A percentile compares a stretch with the other conserved stretches of the same genome.
These are phyloP conservation scores for Carallia brachiata DNA, from an alignment of 345 rosid genomes.

Conservation along the genomic window DNA sequence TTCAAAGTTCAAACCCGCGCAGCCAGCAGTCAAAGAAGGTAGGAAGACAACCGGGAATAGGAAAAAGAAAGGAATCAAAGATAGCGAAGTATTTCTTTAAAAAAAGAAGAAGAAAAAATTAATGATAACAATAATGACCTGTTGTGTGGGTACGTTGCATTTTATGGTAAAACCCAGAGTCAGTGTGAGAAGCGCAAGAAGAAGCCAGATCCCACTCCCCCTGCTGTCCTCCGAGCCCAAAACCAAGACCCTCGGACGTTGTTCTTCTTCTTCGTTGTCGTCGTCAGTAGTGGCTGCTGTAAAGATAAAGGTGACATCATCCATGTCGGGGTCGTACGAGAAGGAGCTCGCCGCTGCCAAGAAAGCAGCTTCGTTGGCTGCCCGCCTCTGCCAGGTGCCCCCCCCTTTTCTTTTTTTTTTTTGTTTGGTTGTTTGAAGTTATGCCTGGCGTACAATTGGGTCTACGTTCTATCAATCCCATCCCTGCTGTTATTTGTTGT, in stretches of 20 bases:
- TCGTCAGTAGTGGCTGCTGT: background rate
- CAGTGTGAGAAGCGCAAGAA: too few relatives aligned
- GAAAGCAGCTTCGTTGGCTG: constrained; percentile 85
- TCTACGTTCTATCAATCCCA: too few relatives aligned
- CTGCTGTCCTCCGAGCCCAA: constrained; percentile 6
- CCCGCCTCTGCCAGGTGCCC: constrained; percentile 83
- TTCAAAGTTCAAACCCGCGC: too few relatives aligned
- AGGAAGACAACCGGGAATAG: too few relatives aligned
- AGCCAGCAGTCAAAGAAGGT: too few relatives aligned
- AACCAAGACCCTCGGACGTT: background rate
- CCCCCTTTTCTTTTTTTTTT: background rate
- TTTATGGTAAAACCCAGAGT: constrained; percentile 11
- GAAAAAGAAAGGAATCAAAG: too few relatives aligned
- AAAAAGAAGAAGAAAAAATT: background rate
- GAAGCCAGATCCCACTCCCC: background rate
- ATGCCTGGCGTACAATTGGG: background rate
- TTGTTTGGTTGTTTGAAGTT: background rate
- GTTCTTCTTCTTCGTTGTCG: background rate
- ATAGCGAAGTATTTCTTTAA: too few relatives aligned
- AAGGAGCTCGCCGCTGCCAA: constrained; percentile 88
- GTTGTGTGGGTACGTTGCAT: background rate
- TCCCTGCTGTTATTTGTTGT: too few relatives aligned
- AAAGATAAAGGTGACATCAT: constrained; percentile 11
- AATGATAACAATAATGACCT: background rate
- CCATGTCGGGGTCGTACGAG: constrained; percentile 67